These are phyloP conservation scores for Polyporus tsugae DNA, from an alignment of 1,284 basidiomycete genomes.

Conservation along the genomic window DNA sequence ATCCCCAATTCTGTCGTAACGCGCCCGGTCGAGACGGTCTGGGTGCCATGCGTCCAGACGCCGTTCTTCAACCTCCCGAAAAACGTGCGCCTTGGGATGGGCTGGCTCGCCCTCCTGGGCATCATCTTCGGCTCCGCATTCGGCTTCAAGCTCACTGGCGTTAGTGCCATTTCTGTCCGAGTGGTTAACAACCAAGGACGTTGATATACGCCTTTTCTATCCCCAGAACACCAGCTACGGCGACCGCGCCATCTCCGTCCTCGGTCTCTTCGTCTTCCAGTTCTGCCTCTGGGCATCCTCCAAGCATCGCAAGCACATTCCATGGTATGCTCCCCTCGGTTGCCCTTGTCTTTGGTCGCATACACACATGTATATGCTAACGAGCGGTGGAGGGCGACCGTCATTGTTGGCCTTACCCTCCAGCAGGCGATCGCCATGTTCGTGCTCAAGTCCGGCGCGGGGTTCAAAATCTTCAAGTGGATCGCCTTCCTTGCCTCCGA, in stretches of 20 bases:
- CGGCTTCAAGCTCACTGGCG: constrained; percentile 71
- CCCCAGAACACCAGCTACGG: constrained; percentile 70
- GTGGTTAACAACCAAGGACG: constrained; percentile 17
- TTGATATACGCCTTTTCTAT: constrained; percentile 33
- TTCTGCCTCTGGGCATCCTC: constrained; percentile 73
- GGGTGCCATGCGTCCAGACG: constrained; percentile 66
- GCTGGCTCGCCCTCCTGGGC: constrained; percentile 77
- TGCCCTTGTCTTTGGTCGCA: constrained; percentile 12
- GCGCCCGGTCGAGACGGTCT: constrained; percentile 70
- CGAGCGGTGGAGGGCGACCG: constrained; percentile 67
- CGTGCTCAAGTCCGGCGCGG: constrained; percentile 83
- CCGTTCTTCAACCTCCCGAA: constrained; percentile 79
- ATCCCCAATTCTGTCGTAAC: constrained; percentile 75
- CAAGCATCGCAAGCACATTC: constrained; percentile 64
- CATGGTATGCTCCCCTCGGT: constrained; percentile 56
- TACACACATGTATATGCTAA: constrained; percentile 15
- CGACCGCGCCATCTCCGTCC: constrained; percentile 83
- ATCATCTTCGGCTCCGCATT: constrained; percentile 86
- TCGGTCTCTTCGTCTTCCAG: constrained; percentile 83
- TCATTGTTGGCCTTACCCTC: constrained; percentile 84
- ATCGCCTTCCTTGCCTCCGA: constrained; percentile 79
- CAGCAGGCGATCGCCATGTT: constrained; percentile 89
- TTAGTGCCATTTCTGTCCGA: constrained; percentile 43
- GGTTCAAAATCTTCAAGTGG: constrained; percentile 84
- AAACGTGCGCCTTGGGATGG: constrained; percentile 62